phyloP scores from a whole-genome alignment of 1,284 basidiomycete genomes.

The Agroathelia rolfsii region DNA sequence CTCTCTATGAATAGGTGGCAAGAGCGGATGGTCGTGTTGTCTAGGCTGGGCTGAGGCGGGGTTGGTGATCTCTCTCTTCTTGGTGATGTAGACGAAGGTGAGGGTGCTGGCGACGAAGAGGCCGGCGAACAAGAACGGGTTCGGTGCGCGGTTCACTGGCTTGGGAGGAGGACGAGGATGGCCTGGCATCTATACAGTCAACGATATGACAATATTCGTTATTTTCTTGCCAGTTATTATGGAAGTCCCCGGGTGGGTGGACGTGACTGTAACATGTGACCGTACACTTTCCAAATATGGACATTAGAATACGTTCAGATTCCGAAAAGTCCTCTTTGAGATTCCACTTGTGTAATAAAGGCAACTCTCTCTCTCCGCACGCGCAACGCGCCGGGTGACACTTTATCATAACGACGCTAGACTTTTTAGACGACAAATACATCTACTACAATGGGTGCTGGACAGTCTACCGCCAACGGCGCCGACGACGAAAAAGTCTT shows the following conservation, averaged over 20 bases:
- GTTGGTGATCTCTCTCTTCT: conserved; percentile 42
- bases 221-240: too few species aligned
- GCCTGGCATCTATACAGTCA: too few species aligned
- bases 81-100: conserved; percentile 45
- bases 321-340: too few species aligned
- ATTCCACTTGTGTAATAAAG: too few species aligned
- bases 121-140: conserved; percentile 50
- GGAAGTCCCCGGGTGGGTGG: too few species aligned
- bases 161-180: too few species aligned
- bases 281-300: too few species aligned
- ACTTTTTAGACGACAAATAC: not conserved
- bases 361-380: too few species aligned
- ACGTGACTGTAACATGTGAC: too few species aligned
- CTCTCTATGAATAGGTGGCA: conserved; percentile 46
- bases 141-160: conserved; percentile 37
- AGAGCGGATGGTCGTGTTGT: conserved; percentile 54
- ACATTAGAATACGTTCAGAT: too few species aligned
- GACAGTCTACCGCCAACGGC: conserved; percentile 47
- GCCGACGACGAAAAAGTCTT: conserved; percentile 58
- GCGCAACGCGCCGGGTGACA: too few species aligned
- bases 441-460: conserved; percentile 52
- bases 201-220: too few species aligned
- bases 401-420: not conserved
- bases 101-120: conserved; percentile 46
- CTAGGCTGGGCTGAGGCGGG: conserved; percentile 55